Base-by-base conservation (phyloP, 768 basidiomycete species). In the Trichaptum fuscoviolaceum region DNA sequence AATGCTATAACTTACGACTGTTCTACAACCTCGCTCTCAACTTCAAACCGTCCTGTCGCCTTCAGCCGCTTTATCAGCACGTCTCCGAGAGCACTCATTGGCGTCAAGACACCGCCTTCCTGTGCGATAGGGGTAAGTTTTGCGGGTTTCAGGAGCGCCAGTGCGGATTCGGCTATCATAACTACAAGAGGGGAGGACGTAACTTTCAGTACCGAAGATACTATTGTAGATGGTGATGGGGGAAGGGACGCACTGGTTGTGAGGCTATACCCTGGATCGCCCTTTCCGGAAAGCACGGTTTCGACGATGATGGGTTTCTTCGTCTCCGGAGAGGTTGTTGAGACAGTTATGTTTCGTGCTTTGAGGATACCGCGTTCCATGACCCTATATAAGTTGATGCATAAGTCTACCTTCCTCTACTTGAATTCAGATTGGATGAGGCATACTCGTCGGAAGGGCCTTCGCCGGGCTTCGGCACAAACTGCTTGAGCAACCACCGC, bases 101-200 rank as follows among this genome's bases (percentile, higher is more conserved):
- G 89, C 1, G 96, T 98, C 62, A 97, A 79, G 1, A 95, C 77
- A 0, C 96, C 95, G 15, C 95, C 95, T 60, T 80, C 75, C 62
- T 78, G 59, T 24, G 25, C 59, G 24, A 61, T 12, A 12, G 59
- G 25, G 15, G 59, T 25, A 2, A 61, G 59, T 34, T 25, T 61
- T 17, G 59, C 8, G 23, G 59, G 59, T 23, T 25, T 26, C 7
- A 61, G 59, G 3, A 61, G 59, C 25, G 59, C 59, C 25, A 61
- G 23, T 12, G 59, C 59, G 2, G 59, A 25, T 24, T 61, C 59
- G 17, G 59, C 2, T 61, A 61, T 24, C 59, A 61, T 61, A 9
- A 61, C 59, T 61, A 34, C 8, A 18, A 61, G 12, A 61, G 9
- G 59, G 12, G 12, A 9, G 24, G 30, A 15, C 15, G 23, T 6